Evolutionary conservation across 192 early-diverging fungal genomes (phyloP).

Genomic region (Coemansia sp.): DNA sequence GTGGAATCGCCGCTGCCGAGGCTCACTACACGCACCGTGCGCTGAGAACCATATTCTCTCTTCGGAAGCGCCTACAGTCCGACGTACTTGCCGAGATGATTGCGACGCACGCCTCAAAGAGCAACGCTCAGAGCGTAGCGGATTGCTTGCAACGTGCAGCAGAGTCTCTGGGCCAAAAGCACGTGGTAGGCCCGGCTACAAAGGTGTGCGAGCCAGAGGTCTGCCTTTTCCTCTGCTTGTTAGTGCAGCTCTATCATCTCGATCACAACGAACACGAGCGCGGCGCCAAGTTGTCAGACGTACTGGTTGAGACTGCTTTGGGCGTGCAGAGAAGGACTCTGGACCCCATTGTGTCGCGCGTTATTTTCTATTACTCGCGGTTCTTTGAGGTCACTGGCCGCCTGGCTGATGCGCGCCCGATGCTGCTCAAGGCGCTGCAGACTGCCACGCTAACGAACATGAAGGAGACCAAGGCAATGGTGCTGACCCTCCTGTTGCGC

Average conservation of each 20-base stretch:
- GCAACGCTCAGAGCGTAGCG: conserved; percentile 19
- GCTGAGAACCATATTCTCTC: conserved; percentile 72
- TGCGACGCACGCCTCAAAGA: conserved; percentile 42
- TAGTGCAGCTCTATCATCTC: conserved; percentile 79
- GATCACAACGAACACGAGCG: conserved; percentile 72
- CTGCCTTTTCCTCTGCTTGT: conserved; percentile 79
- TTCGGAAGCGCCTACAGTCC: conserved; percentile 76
- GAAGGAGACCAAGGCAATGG: conserved; percentile 81
- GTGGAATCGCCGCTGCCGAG: conserved; percentile 81
- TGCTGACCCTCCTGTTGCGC: conserved; percentile 88
- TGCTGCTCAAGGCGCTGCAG: conserved; percentile 78
- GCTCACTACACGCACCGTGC: conserved; percentile 86
- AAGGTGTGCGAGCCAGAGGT: conserved; percentile 69
- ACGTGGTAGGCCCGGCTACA: conserved; percentile 7
- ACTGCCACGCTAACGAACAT: conserved; percentile 90
- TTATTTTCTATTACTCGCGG: conserved; percentile 93
- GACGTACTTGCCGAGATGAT: conserved; percentile 63
- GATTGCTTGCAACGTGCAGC: conserved; percentile 21
- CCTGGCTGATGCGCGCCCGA: conserved; percentile 73
- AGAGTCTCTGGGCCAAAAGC: conserved; percentile 13
- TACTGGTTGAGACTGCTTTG: conserved; percentile 63
- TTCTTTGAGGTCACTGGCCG: conserved; percentile 78
- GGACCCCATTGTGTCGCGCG: conserved; percentile 84
- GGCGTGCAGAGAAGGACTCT: conserved; percentile 82
- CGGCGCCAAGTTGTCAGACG: conserved; percentile 67